A percentile compares a stretch with the other conserved stretches of the same genome.
These are phyloP conservation scores for Lactarius psammicola DNA, from an alignment of 768 basidiomycete genomes.

Conservation along the genomic window DNA sequence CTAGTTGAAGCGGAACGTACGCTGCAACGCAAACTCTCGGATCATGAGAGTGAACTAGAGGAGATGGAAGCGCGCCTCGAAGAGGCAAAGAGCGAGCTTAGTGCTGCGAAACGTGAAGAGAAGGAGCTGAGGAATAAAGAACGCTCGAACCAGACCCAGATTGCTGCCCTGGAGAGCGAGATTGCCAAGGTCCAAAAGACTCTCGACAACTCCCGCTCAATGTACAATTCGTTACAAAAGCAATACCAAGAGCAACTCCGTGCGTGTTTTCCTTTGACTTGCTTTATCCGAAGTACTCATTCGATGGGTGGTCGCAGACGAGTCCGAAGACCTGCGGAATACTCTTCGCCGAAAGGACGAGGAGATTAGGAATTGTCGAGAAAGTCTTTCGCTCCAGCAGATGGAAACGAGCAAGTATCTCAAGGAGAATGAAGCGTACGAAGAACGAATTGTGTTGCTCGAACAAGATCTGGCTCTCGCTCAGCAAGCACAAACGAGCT, in stretches of 20 bases:
- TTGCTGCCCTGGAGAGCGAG: constrained; percentile 71
- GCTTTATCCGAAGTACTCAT: constrained; percentile 6
- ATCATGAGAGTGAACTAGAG: constrained; percentile 82
- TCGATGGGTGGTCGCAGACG: constrained; percentile 43
- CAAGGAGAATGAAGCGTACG: constrained; percentile 67
- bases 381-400: constrained; percentile 56
- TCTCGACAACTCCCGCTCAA: constrained; percentile 68
- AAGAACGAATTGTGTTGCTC: constrained; percentile 66
- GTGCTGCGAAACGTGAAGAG: constrained; percentile 82
- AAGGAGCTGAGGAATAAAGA: constrained; percentile 90
- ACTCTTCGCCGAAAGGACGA: constrained; percentile 74
- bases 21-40: constrained; percentile 60
- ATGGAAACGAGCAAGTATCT: constrained; percentile 65
- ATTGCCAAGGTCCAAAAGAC: constrained; percentile 70
- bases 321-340: constrained; percentile 76
- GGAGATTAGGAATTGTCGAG: constrained; percentile 62
- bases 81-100: constrained; percentile 73
- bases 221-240: constrained; percentile 75
- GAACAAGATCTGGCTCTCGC: constrained; percentile 70
- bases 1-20: constrained; percentile 71
- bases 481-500: constrained; percentile 64
- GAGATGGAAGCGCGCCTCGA: constrained; percentile 77
- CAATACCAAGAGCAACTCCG: constrained; percentile 89
- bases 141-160: constrained; percentile 66
- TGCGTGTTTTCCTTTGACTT: constrained; percentile 42